phyloP scores from a whole-genome alignment of 371 early-diverging fungal genomes.

The Actinomortierella wolfii region DNA sequence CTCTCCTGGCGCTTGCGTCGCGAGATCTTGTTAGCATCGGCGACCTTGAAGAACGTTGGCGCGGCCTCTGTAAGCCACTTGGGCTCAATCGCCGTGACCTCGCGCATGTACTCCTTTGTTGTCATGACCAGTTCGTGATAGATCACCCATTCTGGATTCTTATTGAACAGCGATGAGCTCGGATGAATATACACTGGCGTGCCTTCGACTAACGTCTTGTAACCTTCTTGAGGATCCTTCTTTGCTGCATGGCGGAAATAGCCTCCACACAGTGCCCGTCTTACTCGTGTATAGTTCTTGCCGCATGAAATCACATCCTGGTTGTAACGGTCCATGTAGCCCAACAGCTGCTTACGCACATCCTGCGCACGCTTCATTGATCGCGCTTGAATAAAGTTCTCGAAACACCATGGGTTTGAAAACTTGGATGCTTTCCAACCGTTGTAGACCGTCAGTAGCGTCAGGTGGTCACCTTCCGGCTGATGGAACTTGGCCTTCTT shows the following conservation, averaged over 20 bases:
- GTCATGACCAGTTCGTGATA: constrained; percentile 98
- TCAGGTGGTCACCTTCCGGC: constrained; percentile 97
- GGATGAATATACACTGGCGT: constrained; percentile 98
- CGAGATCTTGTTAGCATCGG: constrained; percentile 86
- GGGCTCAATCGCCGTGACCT: constrained; percentile 94
- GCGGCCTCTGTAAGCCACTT: constrained; percentile 98
- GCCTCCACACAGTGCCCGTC: constrained; percentile 89
- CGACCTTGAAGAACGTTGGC: constrained; percentile 94
- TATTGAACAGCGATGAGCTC: constrained; percentile 91
- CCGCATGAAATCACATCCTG: constrained; percentile 95
- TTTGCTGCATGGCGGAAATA: constrained; percentile 97
- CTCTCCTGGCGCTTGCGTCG: constrained; percentile 93
- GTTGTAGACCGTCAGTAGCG: constrained; percentile 95
- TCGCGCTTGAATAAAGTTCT: constrained; percentile 93
- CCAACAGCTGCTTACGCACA: constrained; percentile 93
- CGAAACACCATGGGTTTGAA: constrained; percentile 95
- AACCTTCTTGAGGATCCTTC: constrained; percentile 97
- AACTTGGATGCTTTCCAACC: constrained; percentile 90
- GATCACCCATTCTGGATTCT: constrained; percentile 97
- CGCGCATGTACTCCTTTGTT: constrained; percentile 97
- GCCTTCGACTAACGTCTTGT: constrained; percentile 95
- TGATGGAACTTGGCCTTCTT: constrained; percentile 97
- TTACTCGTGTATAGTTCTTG: constrained; percentile 87
- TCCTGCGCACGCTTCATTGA: constrained; percentile 90
- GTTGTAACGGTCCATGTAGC: constrained; percentile 95